Evolutionary conservation across 352 stramenopile genomes (phyloP).

Genomic region (Phytophthora hybrid): DNA sequence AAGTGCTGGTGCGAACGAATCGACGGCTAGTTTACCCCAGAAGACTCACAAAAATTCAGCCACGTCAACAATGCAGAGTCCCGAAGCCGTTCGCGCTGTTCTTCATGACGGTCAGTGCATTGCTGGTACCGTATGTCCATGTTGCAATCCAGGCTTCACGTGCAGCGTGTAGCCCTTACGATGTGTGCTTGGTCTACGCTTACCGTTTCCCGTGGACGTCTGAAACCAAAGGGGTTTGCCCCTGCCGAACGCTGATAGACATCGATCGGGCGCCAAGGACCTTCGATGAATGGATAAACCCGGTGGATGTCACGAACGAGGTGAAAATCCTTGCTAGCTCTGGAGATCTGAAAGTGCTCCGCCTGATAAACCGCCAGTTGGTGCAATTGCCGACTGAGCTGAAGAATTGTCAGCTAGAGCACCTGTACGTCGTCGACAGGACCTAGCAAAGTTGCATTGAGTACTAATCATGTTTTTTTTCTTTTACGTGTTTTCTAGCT

Average conservation of each 20-base stretch:
- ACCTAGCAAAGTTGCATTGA: not conserved
- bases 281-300: slow-evolving; percentile 38
- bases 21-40: slow-evolving; percentile 36
- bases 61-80: slow-evolving; percentile 19
- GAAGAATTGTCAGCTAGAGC: slow-evolving; percentile 37
- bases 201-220: slow-evolving; percentile 34
- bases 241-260: slow-evolving; percentile 51
- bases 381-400: slow-evolving; percentile 37
- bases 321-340: slow-evolving; percentile 36
- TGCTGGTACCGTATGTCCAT: slow-evolving; percentile 25
- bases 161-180: slow-evolving; percentile 14
- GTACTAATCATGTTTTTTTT: not conserved
- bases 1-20: slow-evolving; percentile 28
- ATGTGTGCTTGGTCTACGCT: slow-evolving; percentile 34
- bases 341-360: slow-evolving; percentile 47
- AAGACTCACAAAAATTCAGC: slow-evolving; percentile 25
- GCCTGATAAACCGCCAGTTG: slow-evolving; percentile 51
- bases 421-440: slow-evolving; percentile 44
- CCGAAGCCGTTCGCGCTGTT: slow-evolving; percentile 33
- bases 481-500: slow-evolving; percentile 22
- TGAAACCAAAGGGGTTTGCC: slow-evolving; percentile 29
- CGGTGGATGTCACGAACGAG: slow-evolving; percentile 30
- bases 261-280: slow-evolving; percentile 18
- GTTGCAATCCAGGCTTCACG: slow-evolving; percentile 30
- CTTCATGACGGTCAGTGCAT: slow-evolving; percentile 21